These are phyloP conservation scores for Ophidiomyces ophidiicola DNA, from an alignment of 2,329 filamentous ascomycete species.

Conservation along the genomic window DNA sequence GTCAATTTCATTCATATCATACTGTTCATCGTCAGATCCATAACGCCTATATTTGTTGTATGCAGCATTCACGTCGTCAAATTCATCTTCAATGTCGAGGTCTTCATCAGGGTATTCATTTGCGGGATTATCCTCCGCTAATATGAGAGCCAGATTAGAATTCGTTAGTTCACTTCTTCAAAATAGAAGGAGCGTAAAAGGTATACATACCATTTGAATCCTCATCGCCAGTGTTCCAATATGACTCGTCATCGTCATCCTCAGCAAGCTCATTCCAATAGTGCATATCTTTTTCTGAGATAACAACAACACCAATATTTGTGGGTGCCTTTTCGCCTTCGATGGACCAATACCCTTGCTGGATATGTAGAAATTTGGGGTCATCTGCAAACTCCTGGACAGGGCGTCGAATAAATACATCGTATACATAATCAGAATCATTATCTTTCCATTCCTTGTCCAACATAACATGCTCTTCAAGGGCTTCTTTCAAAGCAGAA, in stretches of 20 bases:
- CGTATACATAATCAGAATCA: conserved; percentile 47
- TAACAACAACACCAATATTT: conserved; percentile 33
- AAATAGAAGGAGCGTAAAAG: too few relatives aligned
- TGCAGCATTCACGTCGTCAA: conserved; percentile 28
- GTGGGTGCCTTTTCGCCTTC: conserved; percentile 18
- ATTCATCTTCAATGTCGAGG: conserved; percentile 37
- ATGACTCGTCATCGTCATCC: conserved; percentile 40
- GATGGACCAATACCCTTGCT: conserved; percentile 10
- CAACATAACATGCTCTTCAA: conserved; percentile 5
- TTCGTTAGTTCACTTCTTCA: too few relatives aligned
- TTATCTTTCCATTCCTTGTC: conserved; percentile 22
- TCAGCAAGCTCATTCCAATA: conserved; percentile 47
- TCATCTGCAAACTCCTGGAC: conserved; percentile 21
- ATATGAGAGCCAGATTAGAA: not conserved
- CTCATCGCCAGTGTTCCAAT: conserved; percentile 49
- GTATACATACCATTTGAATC: conserved; percentile 45
- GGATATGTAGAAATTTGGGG: conserved; percentile 8
- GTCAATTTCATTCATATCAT: conserved; percentile 27
- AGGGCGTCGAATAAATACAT: conserved; percentile 47
- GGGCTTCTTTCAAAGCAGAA: conserved; percentile 3
- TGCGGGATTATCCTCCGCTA: conserved; percentile 39
- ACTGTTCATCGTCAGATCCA: conserved; percentile 36
- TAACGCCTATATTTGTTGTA: conserved; percentile 32
- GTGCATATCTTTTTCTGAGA: conserved; percentile 35
- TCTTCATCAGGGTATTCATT: conserved; percentile 43